Evolutionary conservation across 768 basidiomycete species (phyloP), one percentile per base, ranked within the genome.

Genomic region (Auriscalpium microsporum): DNA sequence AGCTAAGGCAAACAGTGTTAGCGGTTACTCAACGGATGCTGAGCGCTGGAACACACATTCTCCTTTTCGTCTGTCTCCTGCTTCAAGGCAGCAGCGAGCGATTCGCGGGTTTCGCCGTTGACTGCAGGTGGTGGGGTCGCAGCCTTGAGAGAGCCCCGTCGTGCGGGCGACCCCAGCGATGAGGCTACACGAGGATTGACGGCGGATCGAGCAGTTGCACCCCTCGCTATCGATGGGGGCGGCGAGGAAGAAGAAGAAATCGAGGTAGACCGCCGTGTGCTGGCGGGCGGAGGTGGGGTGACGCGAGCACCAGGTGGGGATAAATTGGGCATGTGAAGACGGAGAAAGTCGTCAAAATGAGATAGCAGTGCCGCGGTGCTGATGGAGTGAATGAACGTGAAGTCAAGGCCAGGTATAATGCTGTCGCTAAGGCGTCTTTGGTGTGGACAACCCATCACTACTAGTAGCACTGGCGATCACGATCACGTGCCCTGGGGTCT

Each of bases 31-130:
- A 37, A 48, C 52, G 50, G 38, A 45, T 23, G 51, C 10, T 23
- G 50, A 13, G 37, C 37, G 56, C 54, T 51, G 50, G 28, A 3
- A 67, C 78, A 56, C 64, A 84, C 90, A 74, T 86, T 81, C 68
- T 92, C 90, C 69, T 87, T 91, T 63, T 84, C 78, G 60, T 90
- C 87, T 13, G 84, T 87, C 68, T 91, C 90, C 50, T 82, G 77
- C 68, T 83, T 87, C 57, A 90, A 75, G 34, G 82, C 81, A 36
- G 78, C 78, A 10, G 79, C 72, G 36, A 89, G 74, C 28, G 75
- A 69, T 52, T 87, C 84, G 48, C 75, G 72, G 9, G 75, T 72
- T 53, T 86, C 84, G 52, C 72, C 73, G 62, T 72, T 71, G 14
- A 17, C 6, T 5, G 40, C 40, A 7, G 40, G 62, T 16, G 79